phyloP scores from a whole-genome alignment of 148 eudicot species.

The Rhododendron vialii region DNA sequence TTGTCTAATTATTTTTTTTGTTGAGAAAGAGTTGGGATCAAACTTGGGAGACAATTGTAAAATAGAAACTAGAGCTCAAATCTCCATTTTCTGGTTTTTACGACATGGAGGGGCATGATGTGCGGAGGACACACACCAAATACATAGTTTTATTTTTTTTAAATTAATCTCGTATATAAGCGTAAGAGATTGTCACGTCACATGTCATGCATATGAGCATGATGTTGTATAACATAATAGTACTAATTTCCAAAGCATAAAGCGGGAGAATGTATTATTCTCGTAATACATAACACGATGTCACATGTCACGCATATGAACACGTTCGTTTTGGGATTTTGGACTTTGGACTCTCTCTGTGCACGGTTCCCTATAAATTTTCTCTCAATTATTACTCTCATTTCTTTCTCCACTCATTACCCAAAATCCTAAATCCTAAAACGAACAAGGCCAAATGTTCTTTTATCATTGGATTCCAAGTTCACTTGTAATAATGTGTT shows the following conservation, averaged over 20 bases:
- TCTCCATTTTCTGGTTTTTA: background rate
- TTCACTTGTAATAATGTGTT: background rate
- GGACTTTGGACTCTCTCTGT: too few relatives aligned
- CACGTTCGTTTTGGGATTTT: too few relatives aligned
- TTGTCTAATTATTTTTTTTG: background rate
- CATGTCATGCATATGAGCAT: background rate
- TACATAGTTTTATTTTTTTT: background rate
- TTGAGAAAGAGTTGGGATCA: background rate
- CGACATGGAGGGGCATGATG: background rate
- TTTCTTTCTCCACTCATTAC: too few relatives aligned
- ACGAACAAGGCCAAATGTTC: too few relatives aligned
- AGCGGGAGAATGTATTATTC: background rate
- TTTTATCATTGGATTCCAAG: background rate
- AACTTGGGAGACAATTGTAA: background rate
- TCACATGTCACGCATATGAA: too few relatives aligned
- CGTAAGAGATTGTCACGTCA: too few relatives aligned
- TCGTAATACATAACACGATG: too few relatives aligned
- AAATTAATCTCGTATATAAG: too few relatives aligned
- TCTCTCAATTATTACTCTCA: too few relatives aligned
- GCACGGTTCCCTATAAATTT: too few relatives aligned
- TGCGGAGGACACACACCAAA: background rate
- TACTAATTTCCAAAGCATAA: background rate
- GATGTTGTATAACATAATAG: background rate
- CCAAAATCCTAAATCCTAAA: too few relatives aligned
- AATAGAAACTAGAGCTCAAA: background rate